Evolutionary conservation across 2,329 filamentous ascomycete genomes (phyloP).

Genomic region (Aspergillus ochraceoroseus): DNA sequence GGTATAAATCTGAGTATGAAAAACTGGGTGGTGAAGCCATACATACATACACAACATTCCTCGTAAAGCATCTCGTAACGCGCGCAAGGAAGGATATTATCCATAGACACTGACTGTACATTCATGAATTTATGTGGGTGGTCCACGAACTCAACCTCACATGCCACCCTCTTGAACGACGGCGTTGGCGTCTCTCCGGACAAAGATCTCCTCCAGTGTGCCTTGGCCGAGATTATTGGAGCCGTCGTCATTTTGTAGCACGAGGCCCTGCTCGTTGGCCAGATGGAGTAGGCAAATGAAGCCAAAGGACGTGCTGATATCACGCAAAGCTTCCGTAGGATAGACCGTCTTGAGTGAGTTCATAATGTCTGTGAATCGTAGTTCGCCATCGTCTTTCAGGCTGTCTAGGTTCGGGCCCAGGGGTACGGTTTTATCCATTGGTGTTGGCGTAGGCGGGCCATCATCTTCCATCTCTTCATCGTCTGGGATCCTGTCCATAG

Average conservation of each 20-base stretch:
- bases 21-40: too few species aligned
- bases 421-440: constrained; percentile 25
- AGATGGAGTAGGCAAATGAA: constrained; percentile 91
- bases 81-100: not conserved
- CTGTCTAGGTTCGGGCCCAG: constrained; percentile 28
- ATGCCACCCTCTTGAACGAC: constrained; percentile 36
- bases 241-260: constrained; percentile 60
- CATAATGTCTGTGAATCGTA: constrained; percentile 90
- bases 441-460: constrained; percentile 36
- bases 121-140: not conserved
- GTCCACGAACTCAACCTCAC: constrained; percentile 14
- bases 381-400: constrained; percentile 48
- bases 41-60: constrained; percentile 14
- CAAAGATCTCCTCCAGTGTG: constrained; percentile 45
- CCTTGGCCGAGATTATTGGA: constrained; percentile 26
- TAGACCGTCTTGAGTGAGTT: constrained; percentile 83
- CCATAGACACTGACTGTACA: constrained; percentile 11
- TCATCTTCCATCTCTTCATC: constrained; percentile 25
- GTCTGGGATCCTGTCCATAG: constrained; percentile 17
- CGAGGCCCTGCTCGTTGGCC: constrained; percentile 85
- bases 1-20: constrained; percentile 11
- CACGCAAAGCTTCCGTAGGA: constrained; percentile 75
- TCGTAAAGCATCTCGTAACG: constrained; percentile 13
- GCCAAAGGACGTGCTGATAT: constrained; percentile 89
- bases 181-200: constrained; percentile 39